Base-by-base conservation (phyloP, 2,329 filamentous ascomycete genomes). In the Fusarium liriodendri region DNA sequence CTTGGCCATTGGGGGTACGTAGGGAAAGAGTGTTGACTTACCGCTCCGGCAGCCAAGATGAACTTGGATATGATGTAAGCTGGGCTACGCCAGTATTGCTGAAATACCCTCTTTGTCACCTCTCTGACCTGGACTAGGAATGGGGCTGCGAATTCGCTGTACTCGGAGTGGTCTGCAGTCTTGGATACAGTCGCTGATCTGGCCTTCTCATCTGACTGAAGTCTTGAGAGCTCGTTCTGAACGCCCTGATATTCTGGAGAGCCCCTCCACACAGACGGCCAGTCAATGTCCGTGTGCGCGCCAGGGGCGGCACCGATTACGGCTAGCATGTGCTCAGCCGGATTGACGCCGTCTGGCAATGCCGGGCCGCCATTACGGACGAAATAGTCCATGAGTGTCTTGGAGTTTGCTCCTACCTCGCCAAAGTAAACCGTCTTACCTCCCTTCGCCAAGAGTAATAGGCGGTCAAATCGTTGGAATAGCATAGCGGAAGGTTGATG, bases 341-440 rank as follows among this genome's bases (percentile, higher is more conserved):
- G 91, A 69, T 93, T 93, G 13, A 89, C 89, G 4, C 87, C 87
- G 3, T 82, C 73, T 2, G 85, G 84, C 29, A 89, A 90, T 35
- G 84, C 79, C 0, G 85, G 83, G 1, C 87, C 90, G 20, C 91
- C 92, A 66, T 93, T 90, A n/a, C 82, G 81, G 70, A 89, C 88
- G 67, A 95, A 94, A 79, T 92, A 92, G 64, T 83, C 82, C 2
- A 88, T 85, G 69, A 92, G 78, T 2, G 83, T 87, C 11, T 82
- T 81, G 0, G 89, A 90, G 72, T 89, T 86, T 2, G 86, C 77
- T 1, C 91, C 91, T 29, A 92, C 88, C 2, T 91, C 87, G 20
- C 90, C 91, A 77, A 92, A 92, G 78, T 93, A 93, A 5, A 92
- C 89, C 0, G 90, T 92, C 76, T 85, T 88, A 1, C 91, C 91